Base-by-base conservation (phyloP, 345 rosid species). In the Hevea brasiliensis region DNA sequence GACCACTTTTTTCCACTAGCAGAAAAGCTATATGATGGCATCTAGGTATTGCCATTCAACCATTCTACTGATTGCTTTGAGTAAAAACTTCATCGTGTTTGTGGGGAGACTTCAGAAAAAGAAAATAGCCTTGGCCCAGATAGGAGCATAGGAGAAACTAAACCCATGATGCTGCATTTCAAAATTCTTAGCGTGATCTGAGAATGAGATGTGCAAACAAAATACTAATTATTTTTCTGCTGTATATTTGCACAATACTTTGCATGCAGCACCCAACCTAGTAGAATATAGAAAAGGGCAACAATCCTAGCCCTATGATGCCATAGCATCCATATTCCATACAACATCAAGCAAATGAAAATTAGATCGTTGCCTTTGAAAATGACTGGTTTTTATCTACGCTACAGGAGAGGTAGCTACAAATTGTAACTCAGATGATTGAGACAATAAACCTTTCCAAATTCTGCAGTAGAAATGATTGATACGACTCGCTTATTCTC, bases 401-500 rank as follows among this genome's bases (percentile, higher is more conserved):
- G 26, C 32, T 42, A 7, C 3, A 15, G 23, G 40, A 47, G 20
- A 55, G 35, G 35, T 21, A 17, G 17, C 21, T 27, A 10, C 32
- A 61, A 35, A 12, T 32, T n/a, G 37, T 45, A 44, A 32, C 42
- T 59, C 53, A 13, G 6, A 21, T 32, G 61, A 54, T 15, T 26
- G 29, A 14, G 68, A 66, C 23, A 65, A 79, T 83, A 32, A 67
- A 94, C 98, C 96, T 92, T 90, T 80, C 98, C 94, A 67, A 92
- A 94, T 57, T 89, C 84, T n/a, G 58, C 63, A 58, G 97, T 87
- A 50, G 94, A 85, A 75, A 94, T 90, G 70, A 92, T 79, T 29
- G 88, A 84, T 67, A 90, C 87, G 11, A 76, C 89, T 7, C 98
- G 85, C 84, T 91, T 91, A 67, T 94, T 94, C 83, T 94, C 97